Base-by-base conservation (phyloP, 2,329 filamentous ascomycete species). In the Malbranchea zuffiana region DNA sequence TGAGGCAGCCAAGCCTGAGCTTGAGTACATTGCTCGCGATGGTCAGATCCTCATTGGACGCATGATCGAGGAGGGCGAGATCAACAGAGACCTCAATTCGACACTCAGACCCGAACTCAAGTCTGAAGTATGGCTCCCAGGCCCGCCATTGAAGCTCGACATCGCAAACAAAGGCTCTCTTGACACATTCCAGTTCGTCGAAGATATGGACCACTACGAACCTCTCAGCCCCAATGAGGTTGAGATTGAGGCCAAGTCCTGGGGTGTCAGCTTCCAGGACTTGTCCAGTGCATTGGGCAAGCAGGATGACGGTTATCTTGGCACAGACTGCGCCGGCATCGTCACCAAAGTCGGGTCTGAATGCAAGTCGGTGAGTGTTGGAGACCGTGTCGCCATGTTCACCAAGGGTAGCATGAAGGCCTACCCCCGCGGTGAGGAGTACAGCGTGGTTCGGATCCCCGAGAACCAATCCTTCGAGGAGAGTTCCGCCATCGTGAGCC, bases 211-310 rank as follows among this genome's bases (percentile, higher is more conserved):
- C 8, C 45, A 38, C 23, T 35, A 43, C 26, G 43, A 43, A 27
- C 43, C 46, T 11, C 32, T 50, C n/a, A 39, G 39, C 15, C 26
- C 27, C 12, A 25, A 46, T 23, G 43, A 53, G 5, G 32, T 53
- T 21, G 48, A 52, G 31, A 45, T 54, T n/a, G 29, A 50, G 26
- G 43, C 46, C 15, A 44, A 48, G 25, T 47, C 47, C 1, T 42
- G 41, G 8, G 50, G 47, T 17, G 28, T 54, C 6, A 53, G 46
- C 35, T 48, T 48, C 31, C 38, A 32, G 19, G 50, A 51, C 34
- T 32, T 46, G n/a, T 24, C 44, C 29, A 28, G 37, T 39, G 37
- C 42, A 17, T 16, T 45, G 13, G 42, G 44, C 6, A 44, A 44
- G 32, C 27, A 39, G 2, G 31, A 45, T 16, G 26, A 43, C 5